Conservation (phyloP, 2,329 filamentous ascomycete species). For the Intubia oerlemansii region DNA sequence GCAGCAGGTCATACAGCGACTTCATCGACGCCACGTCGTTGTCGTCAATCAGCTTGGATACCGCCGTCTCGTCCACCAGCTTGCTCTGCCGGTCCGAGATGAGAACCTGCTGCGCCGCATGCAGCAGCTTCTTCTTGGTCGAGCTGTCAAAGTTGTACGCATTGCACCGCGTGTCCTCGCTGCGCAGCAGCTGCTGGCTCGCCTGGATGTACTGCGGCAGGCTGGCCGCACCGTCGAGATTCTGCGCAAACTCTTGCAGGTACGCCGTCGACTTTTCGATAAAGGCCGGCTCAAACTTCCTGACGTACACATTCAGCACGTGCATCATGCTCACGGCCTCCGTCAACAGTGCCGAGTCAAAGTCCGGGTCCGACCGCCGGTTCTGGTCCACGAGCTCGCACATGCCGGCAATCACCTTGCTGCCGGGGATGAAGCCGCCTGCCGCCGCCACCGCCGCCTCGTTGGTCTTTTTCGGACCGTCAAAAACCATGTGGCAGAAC, state of each 20-base stretch:
- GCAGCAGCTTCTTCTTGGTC: conserved; percentile 58
- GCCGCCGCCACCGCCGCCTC: not conserved
- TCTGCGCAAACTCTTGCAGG: conserved; percentile 46
- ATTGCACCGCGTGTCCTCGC: conserved; percentile 59
- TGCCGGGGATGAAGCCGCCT: conserved; percentile 10
- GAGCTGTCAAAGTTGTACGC: conserved; percentile 62
- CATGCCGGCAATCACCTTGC: conserved; percentile 32
- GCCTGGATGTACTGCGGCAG: conserved; percentile 58
- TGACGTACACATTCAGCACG: conserved; percentile 62
- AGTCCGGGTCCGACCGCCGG: conserved; percentile 32
- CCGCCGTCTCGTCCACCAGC: conserved; percentile 41
- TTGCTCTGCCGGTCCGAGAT: conserved; percentile 46
- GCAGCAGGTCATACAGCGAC: conserved; percentile 57
- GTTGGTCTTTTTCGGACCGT: conserved; percentile 4
- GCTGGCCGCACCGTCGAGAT: conserved; percentile 31
- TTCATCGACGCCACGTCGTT: conserved; percentile 50
- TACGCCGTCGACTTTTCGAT: conserved; percentile 45
- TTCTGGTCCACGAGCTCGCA: conserved; percentile 59
- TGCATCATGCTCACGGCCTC: conserved; percentile 67
- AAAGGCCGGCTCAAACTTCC: conserved; percentile 58
- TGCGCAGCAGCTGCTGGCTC: conserved; percentile 45
- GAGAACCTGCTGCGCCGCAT: conserved; percentile 49
- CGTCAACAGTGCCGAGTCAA: conserved; percentile 45
- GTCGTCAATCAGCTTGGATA: conserved; percentile 52
- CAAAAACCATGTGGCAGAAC: conserved; percentile 43